phyloP scores from a whole-genome alignment of 225 moss, liverwort and hornwort genomes.

The Ulota crispa region DNA sequence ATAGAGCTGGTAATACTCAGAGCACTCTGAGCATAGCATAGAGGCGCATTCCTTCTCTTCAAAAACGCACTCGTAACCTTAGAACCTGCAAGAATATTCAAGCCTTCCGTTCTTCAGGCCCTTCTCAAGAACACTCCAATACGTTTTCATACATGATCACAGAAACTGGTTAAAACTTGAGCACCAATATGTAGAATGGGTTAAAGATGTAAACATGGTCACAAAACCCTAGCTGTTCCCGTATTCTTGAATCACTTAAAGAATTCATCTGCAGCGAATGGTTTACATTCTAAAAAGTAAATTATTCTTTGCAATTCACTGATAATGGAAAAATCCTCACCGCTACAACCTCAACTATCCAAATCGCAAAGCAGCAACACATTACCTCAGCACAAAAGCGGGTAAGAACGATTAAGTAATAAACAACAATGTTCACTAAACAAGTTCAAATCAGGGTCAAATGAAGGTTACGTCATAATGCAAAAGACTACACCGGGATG shows the following conservation, averaged over 20 bases:
- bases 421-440: neutral
- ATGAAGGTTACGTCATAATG: neutral
- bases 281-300: neutral
- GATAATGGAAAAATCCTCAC: neutral
- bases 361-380: neutral
- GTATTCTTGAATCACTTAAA: too few species aligned
- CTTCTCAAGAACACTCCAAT: neutral
- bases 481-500: neutral
- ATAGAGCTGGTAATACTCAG: slow-evolving; percentile 31
- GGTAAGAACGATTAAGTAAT: neutral
- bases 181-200: neutral
- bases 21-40: slow-evolving; percentile 22
- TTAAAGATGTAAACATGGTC: too few species aligned
- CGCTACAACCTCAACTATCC: neutral
- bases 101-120: neutral
- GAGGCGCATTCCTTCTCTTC: slow-evolving; percentile 31
- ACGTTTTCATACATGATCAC: neutral
- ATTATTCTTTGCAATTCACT: neutral
- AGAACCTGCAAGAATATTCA: slow-evolving; percentile 32
- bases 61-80: slow-evolving; percentile 29
- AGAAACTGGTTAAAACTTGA: neutral
- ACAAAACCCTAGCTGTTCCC: too few species aligned
- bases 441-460: neutral
- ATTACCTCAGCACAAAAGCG: neutral
- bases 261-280: neutral